These are phyloP conservation scores for Arabidopsis arenosa DNA, from an alignment of 345 rosid genomes.

Conservation along the genomic window DNA sequence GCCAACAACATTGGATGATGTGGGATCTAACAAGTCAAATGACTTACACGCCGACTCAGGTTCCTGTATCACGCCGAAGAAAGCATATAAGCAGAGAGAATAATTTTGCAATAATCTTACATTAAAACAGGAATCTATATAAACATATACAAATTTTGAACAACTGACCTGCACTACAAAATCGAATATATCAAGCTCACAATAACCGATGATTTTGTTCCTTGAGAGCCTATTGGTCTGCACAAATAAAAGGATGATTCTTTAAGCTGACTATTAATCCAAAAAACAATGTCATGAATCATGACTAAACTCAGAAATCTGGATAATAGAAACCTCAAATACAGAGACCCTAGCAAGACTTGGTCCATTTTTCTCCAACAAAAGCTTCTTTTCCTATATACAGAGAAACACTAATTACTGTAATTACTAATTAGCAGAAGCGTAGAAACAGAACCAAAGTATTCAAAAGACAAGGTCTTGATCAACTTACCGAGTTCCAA, in stretches of 20 bases:
- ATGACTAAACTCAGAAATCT: neutral
- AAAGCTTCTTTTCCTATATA: conserved; percentile 88
- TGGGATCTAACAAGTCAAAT: conserved; percentile 74
- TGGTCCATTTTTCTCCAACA: conserved; percentile 84
- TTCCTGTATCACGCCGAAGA: conserved; percentile 53
- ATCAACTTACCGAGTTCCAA: conserved; percentile 79
- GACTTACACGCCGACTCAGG: conserved; percentile 50
- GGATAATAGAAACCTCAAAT: conserved; percentile 62
- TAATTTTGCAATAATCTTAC: neutral
- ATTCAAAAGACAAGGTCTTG: conserved; percentile 17
- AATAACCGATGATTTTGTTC: conserved; percentile 79
- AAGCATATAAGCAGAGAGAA: neutral
- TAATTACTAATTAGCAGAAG: neutral
- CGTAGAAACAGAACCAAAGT: neutral
- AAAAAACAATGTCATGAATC: neutral
- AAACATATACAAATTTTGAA: neutral
- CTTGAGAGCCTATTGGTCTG: conserved; percentile 84
- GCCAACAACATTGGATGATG: conserved; percentile 71
- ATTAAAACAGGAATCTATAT: neutral
- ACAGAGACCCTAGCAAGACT: conserved; percentile 82
- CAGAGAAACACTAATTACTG: conserved; percentile 15
- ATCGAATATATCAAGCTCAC: conserved; percentile 82
- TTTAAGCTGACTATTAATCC: neutral
- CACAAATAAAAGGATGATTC: conserved; percentile 35
- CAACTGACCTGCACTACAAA: conserved; percentile 61